Percentiles rank a stretch among this genome's conserved stretches.
phyloP scores from a whole-genome alignment of 2,329 filamentous ascomycete genomes.

The Alternaria tenuissima region DNA sequence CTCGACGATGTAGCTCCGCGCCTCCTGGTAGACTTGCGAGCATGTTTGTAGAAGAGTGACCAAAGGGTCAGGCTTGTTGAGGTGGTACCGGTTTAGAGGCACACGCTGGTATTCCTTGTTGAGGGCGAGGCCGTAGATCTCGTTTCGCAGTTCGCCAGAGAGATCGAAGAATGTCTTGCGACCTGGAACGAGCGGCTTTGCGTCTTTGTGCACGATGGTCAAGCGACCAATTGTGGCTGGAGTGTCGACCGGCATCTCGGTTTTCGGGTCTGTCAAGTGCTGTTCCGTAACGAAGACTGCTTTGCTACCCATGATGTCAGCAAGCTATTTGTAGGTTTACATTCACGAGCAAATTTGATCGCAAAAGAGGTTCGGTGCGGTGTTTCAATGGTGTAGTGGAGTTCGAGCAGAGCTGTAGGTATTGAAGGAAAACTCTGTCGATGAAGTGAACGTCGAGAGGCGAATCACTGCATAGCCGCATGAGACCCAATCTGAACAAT shows the following conservation, averaged over 20 bases:
- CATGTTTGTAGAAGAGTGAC: neutral
- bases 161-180: conserved; percentile 8
- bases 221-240: neutral
- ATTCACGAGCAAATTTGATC: neutral
- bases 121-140: conserved; percentile 4
- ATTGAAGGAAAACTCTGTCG: neutral
- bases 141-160: conserved; percentile 11
- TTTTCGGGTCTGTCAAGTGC: neutral
- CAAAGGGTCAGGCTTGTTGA: conserved; percentile 1
- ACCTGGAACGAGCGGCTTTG: neutral
- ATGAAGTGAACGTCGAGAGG: neutral
- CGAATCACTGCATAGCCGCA: neutral
- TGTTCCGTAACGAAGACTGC: neutral
- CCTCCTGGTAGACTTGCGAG: conserved; percentile 7
- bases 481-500: neutral
- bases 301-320: neutral
- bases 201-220: neutral
- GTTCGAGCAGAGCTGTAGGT: neutral
- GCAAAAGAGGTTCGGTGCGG: neutral
- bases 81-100: neutral
- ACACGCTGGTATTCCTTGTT: conserved; percentile 2
- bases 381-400: neutral
- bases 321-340: neutral
- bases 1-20: conserved; percentile 4
- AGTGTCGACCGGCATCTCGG: neutral